Percentiles rank a stretch among this genome's conserved stretches.
Conservation (phyloP, 2,329 filamentous ascomycete genomes). For the Cordyceps cateniannulata region DNA sequence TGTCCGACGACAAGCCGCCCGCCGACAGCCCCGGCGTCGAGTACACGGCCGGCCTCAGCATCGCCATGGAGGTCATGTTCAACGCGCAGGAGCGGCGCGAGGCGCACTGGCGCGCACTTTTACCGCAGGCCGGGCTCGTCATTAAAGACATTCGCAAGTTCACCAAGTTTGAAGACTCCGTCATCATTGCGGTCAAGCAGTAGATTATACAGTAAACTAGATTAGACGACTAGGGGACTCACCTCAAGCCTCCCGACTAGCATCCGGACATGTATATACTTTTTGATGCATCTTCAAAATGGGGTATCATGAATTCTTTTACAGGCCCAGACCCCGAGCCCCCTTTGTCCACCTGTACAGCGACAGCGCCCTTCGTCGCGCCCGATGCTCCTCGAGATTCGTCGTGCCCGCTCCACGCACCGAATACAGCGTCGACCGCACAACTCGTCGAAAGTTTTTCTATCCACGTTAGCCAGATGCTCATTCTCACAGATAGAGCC, state of each 20-base stretch:
- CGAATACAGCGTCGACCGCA: constrained; percentile 41
- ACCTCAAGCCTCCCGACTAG: neutral
- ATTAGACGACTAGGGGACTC: neutral
- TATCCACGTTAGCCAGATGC: constrained; percentile 19
- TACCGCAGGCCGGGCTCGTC: constrained; percentile 17
- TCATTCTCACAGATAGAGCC: neutral
- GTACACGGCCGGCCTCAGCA: constrained; percentile 18
- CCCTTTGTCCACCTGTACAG: constrained; percentile 45
- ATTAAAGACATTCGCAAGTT: constrained; percentile 19
- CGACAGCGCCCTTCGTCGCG: constrained; percentile 42
- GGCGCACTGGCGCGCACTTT: constrained; percentile 19
- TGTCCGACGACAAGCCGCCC: constrained; percentile 16
- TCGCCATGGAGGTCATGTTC: constrained; percentile 22
- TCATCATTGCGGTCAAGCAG: constrained; percentile 17
- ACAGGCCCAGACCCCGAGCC: constrained; percentile 28
- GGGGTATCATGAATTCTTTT: constrained; percentile 6
- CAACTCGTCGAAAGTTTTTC: constrained; percentile 49
- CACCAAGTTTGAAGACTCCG: constrained; percentile 18
- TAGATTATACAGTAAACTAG: neutral
- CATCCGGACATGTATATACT: neutral
- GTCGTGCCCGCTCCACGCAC: constrained; percentile 34
- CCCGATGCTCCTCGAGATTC: constrained; percentile 37
- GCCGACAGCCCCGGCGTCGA: constrained; percentile 15
- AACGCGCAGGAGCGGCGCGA: constrained; percentile 20
- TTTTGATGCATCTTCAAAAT: neutral